A percentile compares a stretch with the other conserved stretches of the same genome.
These are phyloP conservation scores for Graphiopsis chlorocephala DNA, from an alignment of 2,329 filamentous ascomycete genomes.

Conservation along the genomic window DNA sequence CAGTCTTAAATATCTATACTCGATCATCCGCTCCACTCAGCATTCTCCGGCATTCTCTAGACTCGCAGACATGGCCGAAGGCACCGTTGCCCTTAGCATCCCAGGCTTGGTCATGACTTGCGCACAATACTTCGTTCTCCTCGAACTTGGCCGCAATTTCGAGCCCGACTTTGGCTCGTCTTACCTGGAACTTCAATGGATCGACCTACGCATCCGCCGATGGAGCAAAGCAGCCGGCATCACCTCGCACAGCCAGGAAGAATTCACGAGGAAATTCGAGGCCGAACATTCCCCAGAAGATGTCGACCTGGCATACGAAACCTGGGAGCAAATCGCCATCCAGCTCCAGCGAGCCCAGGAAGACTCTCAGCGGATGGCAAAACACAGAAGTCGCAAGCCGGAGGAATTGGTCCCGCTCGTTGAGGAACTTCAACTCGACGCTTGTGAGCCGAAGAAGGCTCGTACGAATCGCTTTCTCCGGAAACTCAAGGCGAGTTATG, in stretches of 20 bases:
- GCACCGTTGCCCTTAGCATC: background rate
- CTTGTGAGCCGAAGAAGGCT: background rate
- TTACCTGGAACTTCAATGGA: background rate
- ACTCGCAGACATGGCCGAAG: background rate
- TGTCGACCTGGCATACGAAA: background rate
- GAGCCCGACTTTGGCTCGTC: background rate
- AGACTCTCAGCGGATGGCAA: background rate
- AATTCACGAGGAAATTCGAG: background rate
- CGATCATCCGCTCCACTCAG: no score
- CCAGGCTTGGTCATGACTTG: slow-evolving; percentile 14
- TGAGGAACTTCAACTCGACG: background rate
- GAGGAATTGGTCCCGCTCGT: background rate
- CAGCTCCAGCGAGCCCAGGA: background rate
- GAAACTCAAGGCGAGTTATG: background rate
- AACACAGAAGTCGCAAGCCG: background rate
- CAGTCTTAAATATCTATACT: no score
- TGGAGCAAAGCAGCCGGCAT: background rate
- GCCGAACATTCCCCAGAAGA: background rate
- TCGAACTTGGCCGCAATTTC: slow-evolving; percentile 15
- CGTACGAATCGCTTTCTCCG: background rate
- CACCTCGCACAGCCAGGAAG: background rate
- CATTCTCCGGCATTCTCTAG: no score
- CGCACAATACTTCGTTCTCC: slow-evolving; percentile 8
- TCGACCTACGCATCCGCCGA: background rate
- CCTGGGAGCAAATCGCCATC: background rate